Base-by-base conservation (phyloP, 352 stramenopile species). In the Phytophthora tentaculata region DNA sequence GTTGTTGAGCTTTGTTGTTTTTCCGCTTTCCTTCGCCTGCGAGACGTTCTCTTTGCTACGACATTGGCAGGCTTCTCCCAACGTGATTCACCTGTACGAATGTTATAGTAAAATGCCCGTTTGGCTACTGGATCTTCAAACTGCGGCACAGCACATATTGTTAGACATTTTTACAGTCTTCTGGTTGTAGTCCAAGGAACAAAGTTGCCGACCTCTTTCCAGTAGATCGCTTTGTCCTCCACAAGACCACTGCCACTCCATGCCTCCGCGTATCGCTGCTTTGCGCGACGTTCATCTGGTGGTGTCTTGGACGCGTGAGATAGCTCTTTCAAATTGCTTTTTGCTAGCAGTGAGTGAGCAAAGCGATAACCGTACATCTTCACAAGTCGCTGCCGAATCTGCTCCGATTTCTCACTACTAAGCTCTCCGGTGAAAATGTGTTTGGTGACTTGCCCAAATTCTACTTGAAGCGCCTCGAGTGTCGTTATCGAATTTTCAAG, bases 21-120 rank as follows among this genome's bases (percentile, higher is more conserved):
- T n/a, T 63, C 59, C 24, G 39, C 19, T 43, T 73, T 69, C 20
- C 44, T 61, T 53, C 53, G 68, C 44, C 28, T 48, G 41, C 58
- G 43, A 23, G 47, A 64, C 37, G 64, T 81, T 28, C 75, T 86
- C 44, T 67, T 80, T 13, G 62, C 32, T 19, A 83, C 61, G 28
- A 86, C 67, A 32, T 74, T 83, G 22, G 55, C 28, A 24, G 83
- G 83, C 12, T 67, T 76, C 20, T 88, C 76, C 83, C 83, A 91
- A 16, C 76, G 74, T 17, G 81, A 89, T 59, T 91, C 81, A 1
- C 83, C 83, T 6, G 83, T 91, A 16, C 83, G 83, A 52, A 89
- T 58, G 50, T 91, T 91, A 67, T 90, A 84, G 63, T 91, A 90
- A 69, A 92, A 92, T 20, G 72, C 48, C 28, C 56, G 72, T 22